These are phyloP conservation scores for Lasiosphaeria ovina DNA, from an alignment of 495 filamentous ascomycete genomes.

Conservation along the genomic window DNA sequence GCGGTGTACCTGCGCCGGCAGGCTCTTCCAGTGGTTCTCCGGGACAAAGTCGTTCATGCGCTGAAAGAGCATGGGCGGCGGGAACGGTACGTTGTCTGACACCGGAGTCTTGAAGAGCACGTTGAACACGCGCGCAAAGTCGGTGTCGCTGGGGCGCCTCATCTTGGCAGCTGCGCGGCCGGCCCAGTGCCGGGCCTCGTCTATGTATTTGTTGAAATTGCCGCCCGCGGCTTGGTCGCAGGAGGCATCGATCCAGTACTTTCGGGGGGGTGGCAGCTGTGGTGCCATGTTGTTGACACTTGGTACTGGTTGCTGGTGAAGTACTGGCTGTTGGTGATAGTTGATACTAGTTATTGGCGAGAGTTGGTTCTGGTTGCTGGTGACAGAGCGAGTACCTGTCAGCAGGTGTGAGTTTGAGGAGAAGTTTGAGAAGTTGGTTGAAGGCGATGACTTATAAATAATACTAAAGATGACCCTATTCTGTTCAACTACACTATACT, in stretches of 20 bases:
- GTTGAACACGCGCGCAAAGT: constrained; percentile 15
- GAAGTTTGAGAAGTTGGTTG: no score
- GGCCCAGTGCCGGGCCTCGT: constrained; percentile 6
- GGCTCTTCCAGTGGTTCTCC: not conserved
- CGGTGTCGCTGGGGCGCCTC: constrained; percentile 5
- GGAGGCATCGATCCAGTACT: constrained; percentile 11
- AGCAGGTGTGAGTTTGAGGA: no score
- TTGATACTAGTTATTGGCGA: no score
- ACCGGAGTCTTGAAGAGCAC: constrained; percentile 10
- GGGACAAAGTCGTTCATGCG: not conserved
- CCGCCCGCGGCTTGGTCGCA: constrained; percentile 1
- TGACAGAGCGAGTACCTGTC: no score
- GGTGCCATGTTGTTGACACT: no score
- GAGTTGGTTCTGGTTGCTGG: no score
- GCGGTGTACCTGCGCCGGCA: not conserved
- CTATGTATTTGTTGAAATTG: constrained; percentile 1
- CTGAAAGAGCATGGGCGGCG: not conserved
- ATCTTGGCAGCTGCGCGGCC: constrained; percentile 1
- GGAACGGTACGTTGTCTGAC: not conserved
- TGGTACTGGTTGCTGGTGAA: no score
- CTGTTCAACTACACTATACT: no score
- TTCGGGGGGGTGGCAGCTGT: no score
- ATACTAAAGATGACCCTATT: no score
- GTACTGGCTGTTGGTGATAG: no score
- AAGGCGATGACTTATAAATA: no score